Evolutionary conservation across 352 stramenopile genomes (phyloP), one percentile per base, ranked within the genome.

Genomic region (Pelagophyceae sp.): DNA sequence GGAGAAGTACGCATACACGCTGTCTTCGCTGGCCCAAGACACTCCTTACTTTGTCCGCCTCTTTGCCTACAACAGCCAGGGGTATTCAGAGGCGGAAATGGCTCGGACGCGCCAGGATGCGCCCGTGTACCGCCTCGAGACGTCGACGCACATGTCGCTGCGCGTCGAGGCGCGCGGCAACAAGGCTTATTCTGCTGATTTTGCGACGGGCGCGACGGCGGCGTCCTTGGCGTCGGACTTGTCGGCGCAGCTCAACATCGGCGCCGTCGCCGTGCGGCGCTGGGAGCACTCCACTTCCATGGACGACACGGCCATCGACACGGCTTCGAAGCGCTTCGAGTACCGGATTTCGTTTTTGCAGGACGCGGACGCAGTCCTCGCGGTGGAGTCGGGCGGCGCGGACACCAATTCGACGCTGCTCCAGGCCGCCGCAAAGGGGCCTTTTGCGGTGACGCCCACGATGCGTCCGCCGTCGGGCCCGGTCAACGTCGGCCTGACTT

Each of bases 31-130:
- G 15, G 58, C 67, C 5, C 29, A 94, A 85, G 93, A 92, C 1
- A 85, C 88, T 35, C 82, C 79, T 6, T 94, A 96, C 75, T 91
- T 95, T 74, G 83, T 98, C 20, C 88, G 94, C 17, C 89, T 97
- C 17, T 90, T 90, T 20, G 87, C 90, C 5, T 92, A 95, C 79
- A 97, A 96, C 76, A 88, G 88, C 37, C 80, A 94, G 0, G 93
- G 94, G 0, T 98, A 95, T 58, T 82, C 79, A 31, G 79, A 82
- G 50, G 80, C 81, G 20, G 81, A 80, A 27, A 83, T 83, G 35
- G 77, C 79, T 61, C 5, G 2, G 67, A 38, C 67, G 67, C 67
- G 67, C 67, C 5, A 32, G 17, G 67, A 51, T 19, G 11, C 35
- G 67, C 67, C 67, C 33, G 33, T 74, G 35, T 74, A 58, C 67